Conservation (phyloP, 306 rosid species). For the Senna siamea region DNA sequence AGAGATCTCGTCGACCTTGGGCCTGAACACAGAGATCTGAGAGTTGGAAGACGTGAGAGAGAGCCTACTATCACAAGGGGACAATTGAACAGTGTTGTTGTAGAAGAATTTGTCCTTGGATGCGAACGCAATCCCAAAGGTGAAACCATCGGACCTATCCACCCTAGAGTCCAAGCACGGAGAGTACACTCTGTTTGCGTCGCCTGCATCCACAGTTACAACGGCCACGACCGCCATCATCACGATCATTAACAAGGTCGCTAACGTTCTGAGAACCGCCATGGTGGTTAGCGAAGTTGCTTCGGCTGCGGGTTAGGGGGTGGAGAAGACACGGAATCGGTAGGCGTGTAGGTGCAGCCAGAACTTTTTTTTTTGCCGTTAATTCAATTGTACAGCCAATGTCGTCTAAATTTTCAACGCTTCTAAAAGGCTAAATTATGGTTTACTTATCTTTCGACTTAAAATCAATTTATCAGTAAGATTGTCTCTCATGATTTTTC, state of each 20-base stretch:
- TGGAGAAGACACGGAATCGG: background rate
- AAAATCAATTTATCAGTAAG: too few relatives aligned
- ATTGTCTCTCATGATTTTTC: too few relatives aligned
- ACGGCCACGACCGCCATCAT: background rate
- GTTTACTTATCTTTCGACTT: too few relatives aligned
- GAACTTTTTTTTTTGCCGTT: too few relatives aligned
- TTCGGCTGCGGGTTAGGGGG: background rate
- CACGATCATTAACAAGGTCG: background rate
- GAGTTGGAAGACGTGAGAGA: slow-evolving; percentile 57
- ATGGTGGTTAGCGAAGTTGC: slow-evolving; percentile 1
- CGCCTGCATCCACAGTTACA: slow-evolving; percentile 1
- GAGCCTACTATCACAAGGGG: slow-evolving; percentile 86
- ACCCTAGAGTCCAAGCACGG: slow-evolving; percentile 34
- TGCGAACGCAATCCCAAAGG: slow-evolving; percentile 27
- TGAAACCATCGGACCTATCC: slow-evolving; percentile 34
- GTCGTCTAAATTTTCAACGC: too few relatives aligned
- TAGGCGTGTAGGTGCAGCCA: background rate
- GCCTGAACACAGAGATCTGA: slow-evolving; percentile 81
- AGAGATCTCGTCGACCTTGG: slow-evolving; percentile 93
- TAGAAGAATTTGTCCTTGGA: slow-evolving; percentile 33
- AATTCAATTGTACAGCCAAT: too few relatives aligned
- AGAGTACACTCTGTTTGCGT: slow-evolving; percentile 15
- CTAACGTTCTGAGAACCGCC: background rate
- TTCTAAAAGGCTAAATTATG: too few relatives aligned
- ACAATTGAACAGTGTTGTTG: slow-evolving; percentile 46